Base-by-base conservation (phyloP, 1,284 basidiomycete species). In the Ceratobasidium sp. region DNA sequence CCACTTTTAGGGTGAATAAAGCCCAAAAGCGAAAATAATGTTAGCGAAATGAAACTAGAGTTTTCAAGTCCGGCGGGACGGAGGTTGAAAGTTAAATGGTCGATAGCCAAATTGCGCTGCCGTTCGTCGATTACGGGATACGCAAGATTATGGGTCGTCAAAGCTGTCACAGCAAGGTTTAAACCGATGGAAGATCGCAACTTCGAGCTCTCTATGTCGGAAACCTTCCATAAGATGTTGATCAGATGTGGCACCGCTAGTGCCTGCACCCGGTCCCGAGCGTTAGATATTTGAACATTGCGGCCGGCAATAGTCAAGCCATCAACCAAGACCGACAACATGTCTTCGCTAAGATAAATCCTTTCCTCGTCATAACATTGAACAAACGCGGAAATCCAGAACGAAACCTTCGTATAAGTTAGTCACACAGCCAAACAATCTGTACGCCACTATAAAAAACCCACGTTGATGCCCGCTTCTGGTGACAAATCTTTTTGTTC, bases 171-270 rank as follows among this genome's bases (percentile, higher is more conserved):
- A 10, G 23, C 55, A 42, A 71, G 68, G 28, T 71, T 71, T 6
- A 71, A 13, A 9, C 46, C 53, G 23, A 71, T 56, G n/a, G 68
- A 71, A 4, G 20, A 58, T 44, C 68, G 68, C 55, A 71, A 58
- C 4, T 5, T 10, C 15, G 68, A 71, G 26, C 18, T 26, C 20
- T 6, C 23, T 13, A 68, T 53, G 33, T 68, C 46, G 5, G 66
- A 68, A 2, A 68, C 66, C 7, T 39, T 71, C 33, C 53, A 71
- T 15, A 71, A 49, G 2, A 44, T 71, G 28, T 53, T 10, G 13
- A 58, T 42, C 7, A 71, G 68, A 20, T 56, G 53, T 5, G 68
- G 68, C 1, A 71, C 42, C 4, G 53, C 68, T 7, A 71, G 53
- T 1, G n/a, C 28, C 9, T n/a, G 3, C 3, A 49, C 51, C 1